Evolutionary conservation across 331 rosid species (phyloP).

Genomic region (Cucumis variabilis): DNA sequence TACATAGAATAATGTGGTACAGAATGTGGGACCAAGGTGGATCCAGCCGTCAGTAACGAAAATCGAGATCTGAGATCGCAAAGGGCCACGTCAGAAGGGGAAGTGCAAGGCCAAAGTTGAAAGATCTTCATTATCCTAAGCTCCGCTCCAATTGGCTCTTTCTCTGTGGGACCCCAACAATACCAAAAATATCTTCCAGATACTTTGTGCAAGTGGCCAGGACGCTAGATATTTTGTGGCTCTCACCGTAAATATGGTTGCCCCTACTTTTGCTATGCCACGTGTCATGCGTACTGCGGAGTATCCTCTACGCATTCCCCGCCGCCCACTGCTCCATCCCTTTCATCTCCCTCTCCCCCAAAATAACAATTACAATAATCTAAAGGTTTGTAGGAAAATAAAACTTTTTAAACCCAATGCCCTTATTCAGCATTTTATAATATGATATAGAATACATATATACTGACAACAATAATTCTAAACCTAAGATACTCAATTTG

Average conservation of each 20-base stretch:
- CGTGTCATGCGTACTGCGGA: not conserved
- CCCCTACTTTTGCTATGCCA: conserved; percentile 1
- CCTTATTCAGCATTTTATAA: too few relatives aligned
- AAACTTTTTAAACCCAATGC: too few relatives aligned
- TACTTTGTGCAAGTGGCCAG: conserved; percentile 19
- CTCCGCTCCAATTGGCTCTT: not conserved
- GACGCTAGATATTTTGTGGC: conserved; percentile 3
- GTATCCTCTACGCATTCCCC: not conserved
- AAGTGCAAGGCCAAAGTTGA: not conserved
- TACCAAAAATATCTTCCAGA: not conserved
- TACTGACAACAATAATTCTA: too few relatives aligned
- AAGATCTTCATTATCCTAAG: not conserved
- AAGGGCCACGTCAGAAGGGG: conserved; percentile 8
- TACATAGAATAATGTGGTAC: not conserved
- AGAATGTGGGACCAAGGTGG: not conserved
- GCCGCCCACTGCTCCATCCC: not conserved
- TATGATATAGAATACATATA: too few relatives aligned
- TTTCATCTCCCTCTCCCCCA: too few relatives aligned
- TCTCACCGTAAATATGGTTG: not conserved
- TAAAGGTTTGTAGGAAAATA: too few relatives aligned
- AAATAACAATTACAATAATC: too few relatives aligned
- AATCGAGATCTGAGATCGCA: conserved; percentile 3
- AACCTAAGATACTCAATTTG: too few relatives aligned
- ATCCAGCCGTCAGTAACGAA: not conserved
- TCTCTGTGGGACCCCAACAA: not conserved